A percentile compares a stretch with the other conserved stretches of the same genome.
Evolutionary conservation across 768 basidiomycete genomes (phyloP).

Genomic region (Trichaptum fuscoviolaceum): DNA sequence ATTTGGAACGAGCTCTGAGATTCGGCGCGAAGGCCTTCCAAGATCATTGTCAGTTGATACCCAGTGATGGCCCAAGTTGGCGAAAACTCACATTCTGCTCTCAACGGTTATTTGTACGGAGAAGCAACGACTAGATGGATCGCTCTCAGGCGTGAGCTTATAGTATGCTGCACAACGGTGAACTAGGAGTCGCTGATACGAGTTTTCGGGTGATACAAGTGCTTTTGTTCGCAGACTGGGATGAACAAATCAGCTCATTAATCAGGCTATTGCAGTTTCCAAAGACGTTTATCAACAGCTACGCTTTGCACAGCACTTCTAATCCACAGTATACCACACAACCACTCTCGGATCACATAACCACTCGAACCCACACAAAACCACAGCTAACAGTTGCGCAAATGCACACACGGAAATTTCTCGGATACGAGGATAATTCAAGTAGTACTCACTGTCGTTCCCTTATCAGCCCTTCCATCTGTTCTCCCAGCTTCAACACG

Average conservation of each 20-base stretch:
- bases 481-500: constrained; percentile 84
- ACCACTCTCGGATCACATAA: background rate
- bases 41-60: constrained; percentile 17
- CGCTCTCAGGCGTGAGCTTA: constrained; percentile 65
- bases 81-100: constrained; percentile 65
- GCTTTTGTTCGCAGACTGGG: constrained; percentile 40
- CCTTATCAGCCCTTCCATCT: constrained; percentile 72
- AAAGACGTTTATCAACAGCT: background rate
- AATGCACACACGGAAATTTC: background rate
- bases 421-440: background rate
- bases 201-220: constrained; percentile 63
- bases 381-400: background rate
- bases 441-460: constrained; percentile 57
- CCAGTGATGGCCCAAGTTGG: constrained; percentile 5
- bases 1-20: constrained; percentile 73
- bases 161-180: constrained; percentile 85
- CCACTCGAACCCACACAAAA: background rate
- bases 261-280: background rate
- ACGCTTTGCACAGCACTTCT: background rate
- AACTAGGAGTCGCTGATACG: constrained; percentile 81
- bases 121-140: constrained; percentile 59
- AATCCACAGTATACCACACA: background rate
- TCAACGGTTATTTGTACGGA: constrained; percentile 51
- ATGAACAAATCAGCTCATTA: background rate
- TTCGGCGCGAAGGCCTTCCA: constrained; percentile 58